Evolutionary conservation across 2,329 filamentous ascomycete genomes (phyloP).

Genomic region (Xenoacremonium recifei): DNA sequence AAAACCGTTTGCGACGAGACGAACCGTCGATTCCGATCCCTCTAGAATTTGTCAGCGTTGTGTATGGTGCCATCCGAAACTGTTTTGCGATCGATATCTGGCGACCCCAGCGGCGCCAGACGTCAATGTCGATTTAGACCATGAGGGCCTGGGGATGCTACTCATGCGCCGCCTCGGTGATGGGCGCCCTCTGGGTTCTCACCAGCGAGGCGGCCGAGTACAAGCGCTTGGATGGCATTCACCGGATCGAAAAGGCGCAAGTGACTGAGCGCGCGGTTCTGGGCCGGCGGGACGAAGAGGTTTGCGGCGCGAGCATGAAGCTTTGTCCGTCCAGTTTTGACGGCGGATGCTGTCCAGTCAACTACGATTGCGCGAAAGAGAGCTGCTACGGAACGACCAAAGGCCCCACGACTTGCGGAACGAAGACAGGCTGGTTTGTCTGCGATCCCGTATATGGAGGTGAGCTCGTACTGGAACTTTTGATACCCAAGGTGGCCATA

Average conservation of each 20-base stretch:
- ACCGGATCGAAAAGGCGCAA: constrained; percentile 25
- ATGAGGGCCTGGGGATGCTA: constrained; percentile 23
- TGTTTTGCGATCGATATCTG: background rate
- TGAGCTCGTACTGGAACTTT: constrained; percentile 19
- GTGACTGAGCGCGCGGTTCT: constrained; percentile 20
- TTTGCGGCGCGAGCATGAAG: constrained; percentile 27
- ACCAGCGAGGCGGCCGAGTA: constrained; percentile 24
- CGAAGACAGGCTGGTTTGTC: constrained; percentile 35
- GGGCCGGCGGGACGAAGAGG: constrained; percentile 13
- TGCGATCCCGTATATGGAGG: constrained; percentile 39
- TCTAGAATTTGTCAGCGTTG: too few species aligned
- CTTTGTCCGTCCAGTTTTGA: constrained; percentile 38
- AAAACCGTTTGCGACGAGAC: too few species aligned
- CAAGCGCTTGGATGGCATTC: constrained; percentile 29
- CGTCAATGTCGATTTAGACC: background rate
- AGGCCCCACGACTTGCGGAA: constrained; percentile 39
- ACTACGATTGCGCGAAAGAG: constrained; percentile 46
- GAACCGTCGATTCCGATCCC: too few species aligned
- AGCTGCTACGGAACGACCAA: constrained; percentile 48
- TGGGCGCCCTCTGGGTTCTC: constrained; percentile 18
- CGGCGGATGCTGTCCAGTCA: constrained; percentile 48
- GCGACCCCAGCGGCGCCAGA: background rate
- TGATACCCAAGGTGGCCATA: background rate
- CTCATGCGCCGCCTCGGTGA: constrained; percentile 16
- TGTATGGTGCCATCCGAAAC: background rate